phyloP scores from a whole-genome alignment of 345 rosid genomes.

The Populus davidiana region DNA sequence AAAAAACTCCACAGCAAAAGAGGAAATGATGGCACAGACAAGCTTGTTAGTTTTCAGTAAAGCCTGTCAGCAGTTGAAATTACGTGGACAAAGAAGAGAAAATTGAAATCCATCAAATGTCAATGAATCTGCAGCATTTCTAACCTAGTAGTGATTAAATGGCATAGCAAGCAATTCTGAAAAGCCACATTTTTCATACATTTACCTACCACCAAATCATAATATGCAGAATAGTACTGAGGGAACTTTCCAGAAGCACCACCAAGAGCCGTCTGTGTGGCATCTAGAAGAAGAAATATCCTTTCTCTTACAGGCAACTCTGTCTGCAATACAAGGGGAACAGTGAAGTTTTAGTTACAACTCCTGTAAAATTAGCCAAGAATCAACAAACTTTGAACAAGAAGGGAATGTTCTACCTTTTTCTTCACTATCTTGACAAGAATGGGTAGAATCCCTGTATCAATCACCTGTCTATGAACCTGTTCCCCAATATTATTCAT shows the following conservation, averaged over 20 bases:
- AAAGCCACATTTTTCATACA: constrained; percentile 2
- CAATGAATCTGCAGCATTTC: background rate
- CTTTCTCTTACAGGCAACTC: constrained; percentile 82
- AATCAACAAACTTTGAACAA: constrained; percentile 12
- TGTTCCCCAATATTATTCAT: constrained; percentile 88
- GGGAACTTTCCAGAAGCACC: constrained; percentile 89
- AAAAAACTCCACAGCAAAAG: background rate
- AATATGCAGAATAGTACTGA: constrained; percentile 76
- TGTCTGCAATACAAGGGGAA: constrained; percentile 43
- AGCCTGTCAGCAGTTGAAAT: background rate
- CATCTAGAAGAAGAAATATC: constrained; percentile 93
- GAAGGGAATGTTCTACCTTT: constrained; percentile 47
- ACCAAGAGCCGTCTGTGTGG: constrained; percentile 91
- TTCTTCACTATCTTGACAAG: constrained; percentile 93
- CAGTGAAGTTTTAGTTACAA: constrained; percentile 11
- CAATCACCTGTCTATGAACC: constrained; percentile 76
- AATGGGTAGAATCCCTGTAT: constrained; percentile 61
- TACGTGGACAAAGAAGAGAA: background rate
- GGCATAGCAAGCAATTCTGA: background rate
- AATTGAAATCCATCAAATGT: background rate
- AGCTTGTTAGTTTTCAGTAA: background rate
- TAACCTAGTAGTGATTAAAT: background rate
- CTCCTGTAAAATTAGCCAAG: constrained; percentile 15
- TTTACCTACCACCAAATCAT: constrained; percentile 86
- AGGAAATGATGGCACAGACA: background rate